Percentiles rank a stretch among this genome's conserved stretches.
Evolutionary conservation across 1,284 basidiomycete species (phyloP).

Genomic region (Xerocomus amazonicus): DNA sequence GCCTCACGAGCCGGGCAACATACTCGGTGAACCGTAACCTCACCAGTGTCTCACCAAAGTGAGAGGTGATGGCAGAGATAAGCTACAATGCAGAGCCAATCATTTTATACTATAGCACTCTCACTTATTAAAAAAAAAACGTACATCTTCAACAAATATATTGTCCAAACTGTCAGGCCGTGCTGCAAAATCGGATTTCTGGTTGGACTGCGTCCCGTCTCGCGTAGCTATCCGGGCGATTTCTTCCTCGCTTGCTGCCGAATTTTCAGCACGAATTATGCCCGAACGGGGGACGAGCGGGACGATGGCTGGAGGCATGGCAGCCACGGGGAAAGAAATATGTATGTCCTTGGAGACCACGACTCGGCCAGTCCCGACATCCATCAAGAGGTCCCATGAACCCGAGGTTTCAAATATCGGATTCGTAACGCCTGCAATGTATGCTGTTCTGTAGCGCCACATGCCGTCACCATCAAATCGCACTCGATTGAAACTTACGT

Average conservation of each 20-base stretch:
- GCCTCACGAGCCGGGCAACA: conserved; percentile 66
- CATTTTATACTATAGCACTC: not conserved
- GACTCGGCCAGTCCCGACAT: conserved; percentile 83
- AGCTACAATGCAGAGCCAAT: conserved; percentile 42
- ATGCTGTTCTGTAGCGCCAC: conserved; percentile 62
- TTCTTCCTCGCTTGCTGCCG: conserved; percentile 61
- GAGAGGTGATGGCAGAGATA: conserved; percentile 63
- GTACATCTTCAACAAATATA: conserved; percentile 88
- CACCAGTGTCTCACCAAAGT: conserved; percentile 79
- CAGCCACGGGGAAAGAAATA: conserved; percentile 48
- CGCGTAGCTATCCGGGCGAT: conserved; percentile 40
- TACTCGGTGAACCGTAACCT: conserved; percentile 79
- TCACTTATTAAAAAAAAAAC: conserved; percentile 37
- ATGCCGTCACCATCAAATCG: conserved; percentile 7
- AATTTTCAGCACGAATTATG: conserved; percentile 59
- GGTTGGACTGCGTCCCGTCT: conserved; percentile 37
- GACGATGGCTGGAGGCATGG: conserved; percentile 39
- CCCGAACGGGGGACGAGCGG: conserved; percentile 52
- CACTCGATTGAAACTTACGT: conserved; percentile 51
- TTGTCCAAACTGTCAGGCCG: conserved; percentile 74
- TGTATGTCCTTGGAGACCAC: conserved; percentile 84
- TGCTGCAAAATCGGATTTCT: conserved; percentile 47
- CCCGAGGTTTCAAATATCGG: conserved; percentile 88
- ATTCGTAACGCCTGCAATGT: conserved; percentile 95
- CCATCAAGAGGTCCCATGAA: conserved; percentile 90